These are phyloP conservation scores for Neostapfia colusana DNA, from an alignment of 176 grass and related monocot genomes.

Conservation along the genomic window DNA sequence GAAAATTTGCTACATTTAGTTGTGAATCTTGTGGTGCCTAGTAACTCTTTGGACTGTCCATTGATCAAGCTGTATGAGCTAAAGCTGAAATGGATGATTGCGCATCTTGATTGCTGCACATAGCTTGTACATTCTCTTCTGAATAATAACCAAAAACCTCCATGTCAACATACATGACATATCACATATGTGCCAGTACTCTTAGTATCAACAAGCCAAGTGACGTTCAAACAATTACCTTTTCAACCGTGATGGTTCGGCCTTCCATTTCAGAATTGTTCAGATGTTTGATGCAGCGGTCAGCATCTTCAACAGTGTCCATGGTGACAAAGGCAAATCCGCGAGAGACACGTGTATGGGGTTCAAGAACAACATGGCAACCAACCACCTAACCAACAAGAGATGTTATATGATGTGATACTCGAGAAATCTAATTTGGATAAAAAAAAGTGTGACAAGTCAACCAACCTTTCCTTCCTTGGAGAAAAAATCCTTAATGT, in stretches of 20 bases:
- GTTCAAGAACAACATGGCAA: conserved; percentile 68
- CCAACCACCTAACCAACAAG: conserved; percentile 46
- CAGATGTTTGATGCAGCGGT: conserved; percentile 68
- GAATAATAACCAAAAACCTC: conserved; percentile 83
- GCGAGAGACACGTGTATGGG: conserved; percentile 63
- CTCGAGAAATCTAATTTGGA: neutral
- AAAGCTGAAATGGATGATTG: conserved; percentile 70
- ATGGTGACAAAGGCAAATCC: conserved; percentile 79
- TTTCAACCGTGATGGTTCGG: conserved; percentile 68
- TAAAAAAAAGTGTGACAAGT: neutral
- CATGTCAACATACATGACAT: conserved; percentile 54
- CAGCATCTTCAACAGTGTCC: conserved; percentile 69
- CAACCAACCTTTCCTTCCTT: conserved; percentile 74
- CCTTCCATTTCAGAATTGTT: conserved; percentile 67
- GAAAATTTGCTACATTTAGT: conserved; percentile 71
- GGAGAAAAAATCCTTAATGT: conserved; percentile 61
- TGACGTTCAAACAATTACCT: conserved; percentile 42
- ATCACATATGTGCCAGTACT: conserved; percentile 34
- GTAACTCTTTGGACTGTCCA: conserved; percentile 67
- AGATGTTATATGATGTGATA: conserved; percentile 24
- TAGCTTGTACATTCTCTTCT: conserved; percentile 74
- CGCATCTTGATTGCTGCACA: conserved; percentile 76
- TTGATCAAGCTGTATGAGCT: conserved; percentile 71
- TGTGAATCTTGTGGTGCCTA: conserved; percentile 80
- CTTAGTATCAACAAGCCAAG: conserved; percentile 24